These are phyloP conservation scores for Teratosphaeria nubilosa DNA, from an alignment of 2,329 filamentous ascomycete species.

Conservation along the genomic window DNA sequence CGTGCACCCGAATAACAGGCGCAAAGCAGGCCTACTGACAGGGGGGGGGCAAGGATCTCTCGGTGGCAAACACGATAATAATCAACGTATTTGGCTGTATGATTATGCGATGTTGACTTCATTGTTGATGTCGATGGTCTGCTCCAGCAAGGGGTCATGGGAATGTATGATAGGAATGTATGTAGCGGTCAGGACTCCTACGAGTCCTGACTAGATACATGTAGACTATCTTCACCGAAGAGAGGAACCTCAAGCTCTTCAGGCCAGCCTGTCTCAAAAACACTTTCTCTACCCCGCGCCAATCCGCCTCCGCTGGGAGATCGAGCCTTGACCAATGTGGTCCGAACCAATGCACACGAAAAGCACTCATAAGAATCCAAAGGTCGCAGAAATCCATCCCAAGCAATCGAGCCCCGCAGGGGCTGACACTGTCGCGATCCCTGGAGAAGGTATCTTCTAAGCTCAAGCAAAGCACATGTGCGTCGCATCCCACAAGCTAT, in stretches of 20 bases:
- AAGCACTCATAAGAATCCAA: not conserved
- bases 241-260: not conserved
- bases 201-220: not conserved
- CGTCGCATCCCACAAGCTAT: not conserved
- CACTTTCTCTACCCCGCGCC: not conserved
- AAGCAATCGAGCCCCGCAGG: not conserved
- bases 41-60: too few relatives aligned
- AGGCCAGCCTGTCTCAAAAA: not conserved
- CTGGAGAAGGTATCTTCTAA: not conserved
- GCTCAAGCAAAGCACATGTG: not conserved
- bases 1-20: slow-evolving; percentile 25
- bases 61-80: too few relatives aligned
- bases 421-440: not conserved
- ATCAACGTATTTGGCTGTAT: too few relatives aligned
- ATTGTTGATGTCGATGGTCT: too few relatives aligned
- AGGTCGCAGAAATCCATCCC: not conserved
- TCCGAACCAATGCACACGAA: not conserved
- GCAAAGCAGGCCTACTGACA: slow-evolving; percentile 40
- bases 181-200: not conserved
- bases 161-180: not conserved
- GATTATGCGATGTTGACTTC: too few relatives aligned
- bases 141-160: not conserved
- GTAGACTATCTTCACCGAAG: not conserved
- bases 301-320: not conserved
- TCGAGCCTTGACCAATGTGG: not conserved